Base-by-base conservation (phyloP, 2,329 filamentous ascomycete genomes). In the Alternaria sp. region DNA sequence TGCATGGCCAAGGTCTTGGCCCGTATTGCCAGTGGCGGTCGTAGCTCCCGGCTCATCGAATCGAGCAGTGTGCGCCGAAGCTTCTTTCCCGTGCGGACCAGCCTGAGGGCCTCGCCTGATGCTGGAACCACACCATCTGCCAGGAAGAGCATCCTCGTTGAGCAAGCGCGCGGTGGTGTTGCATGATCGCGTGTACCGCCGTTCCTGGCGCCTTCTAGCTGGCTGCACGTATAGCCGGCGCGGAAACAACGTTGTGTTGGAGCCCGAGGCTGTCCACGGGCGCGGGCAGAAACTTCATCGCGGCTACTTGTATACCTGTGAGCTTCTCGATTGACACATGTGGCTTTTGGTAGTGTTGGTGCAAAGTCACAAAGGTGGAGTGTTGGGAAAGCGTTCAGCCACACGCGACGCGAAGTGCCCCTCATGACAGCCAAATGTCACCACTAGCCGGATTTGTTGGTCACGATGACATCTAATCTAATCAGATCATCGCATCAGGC, bases 1-100 rank as follows among this genome's bases (percentile, higher is more conserved):
- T 59, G 51, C 59, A 58, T 49, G 38, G 64, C 63, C 59, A 66
- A 65, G 63, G 32, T 16, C 65, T 68, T 68, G 59, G 65, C 62
- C 30, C 54, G 38, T 47, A 38, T 36, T 54, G 26, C 53, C 39
- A 55, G 34, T 68, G 61, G 65, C 47, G 49, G 65, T 41, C 41
- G 39, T 30, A 38, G 32, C 36, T 46, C 41, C 49, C 47, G 43
- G 46, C 16, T 61, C 41, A 32, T 63, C 59, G 7, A 66, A 66
- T 61, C 34, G 46, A 66, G 63, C 54, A 46, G 36, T 58, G 52
- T 53, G 39, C 56, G 55, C 59, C 61, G 61, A 57, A 47, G 54
- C 54, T 41, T 58, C 56, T 42, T 55, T 51, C 42, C 46, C 39
- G 51, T 46, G 49, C 38, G 26, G 36, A 26, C 24, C 52, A 53